phyloP scores from a whole-genome alignment of 208 protist species.

The Trypanosoma lewisi region DNA sequence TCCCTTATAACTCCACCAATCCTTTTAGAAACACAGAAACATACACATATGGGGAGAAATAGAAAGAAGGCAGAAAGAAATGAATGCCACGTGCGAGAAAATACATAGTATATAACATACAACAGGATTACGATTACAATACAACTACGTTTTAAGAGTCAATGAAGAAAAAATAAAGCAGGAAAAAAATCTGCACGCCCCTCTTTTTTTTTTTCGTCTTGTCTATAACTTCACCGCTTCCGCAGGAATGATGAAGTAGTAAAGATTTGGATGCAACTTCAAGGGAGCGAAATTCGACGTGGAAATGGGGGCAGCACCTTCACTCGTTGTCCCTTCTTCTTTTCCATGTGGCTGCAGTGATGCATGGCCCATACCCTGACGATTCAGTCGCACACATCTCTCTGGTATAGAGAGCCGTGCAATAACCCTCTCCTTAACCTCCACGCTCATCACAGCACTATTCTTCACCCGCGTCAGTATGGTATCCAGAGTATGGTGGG shows the following conservation, averaged over 20 bases:
- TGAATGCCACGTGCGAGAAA: too few species aligned
- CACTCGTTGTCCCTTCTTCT: background rate
- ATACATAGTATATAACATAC: too few species aligned
- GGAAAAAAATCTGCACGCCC: too few species aligned
- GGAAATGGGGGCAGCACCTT: background rate
- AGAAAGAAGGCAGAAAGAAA: too few species aligned
- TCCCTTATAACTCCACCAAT: too few species aligned
- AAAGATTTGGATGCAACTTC: constrained; percentile 22
- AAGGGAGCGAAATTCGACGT: background rate
- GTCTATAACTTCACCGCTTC: background rate
- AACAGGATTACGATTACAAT: too few species aligned
- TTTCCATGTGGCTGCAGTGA: background rate
- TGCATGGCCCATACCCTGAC: constrained; percentile 6
- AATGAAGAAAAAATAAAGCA: too few species aligned
- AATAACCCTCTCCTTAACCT: constrained; percentile 14
- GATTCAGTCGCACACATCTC: constrained; percentile 22
- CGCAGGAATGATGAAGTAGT: constrained; percentile 20
- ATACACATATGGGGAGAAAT: too few species aligned
- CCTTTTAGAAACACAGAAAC: too few species aligned
- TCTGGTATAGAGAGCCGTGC: constrained; percentile 2
- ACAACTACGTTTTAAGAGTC: too few species aligned
- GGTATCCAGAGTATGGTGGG: constrained; percentile 41
- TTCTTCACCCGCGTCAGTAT: constrained; percentile 37
- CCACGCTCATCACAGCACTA: constrained; percentile 20
- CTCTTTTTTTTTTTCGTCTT: too few species aligned